Base-by-base conservation (phyloP, 2,329 filamentous ascomycete species). In the Colletotrichum echinochloae region DNA sequence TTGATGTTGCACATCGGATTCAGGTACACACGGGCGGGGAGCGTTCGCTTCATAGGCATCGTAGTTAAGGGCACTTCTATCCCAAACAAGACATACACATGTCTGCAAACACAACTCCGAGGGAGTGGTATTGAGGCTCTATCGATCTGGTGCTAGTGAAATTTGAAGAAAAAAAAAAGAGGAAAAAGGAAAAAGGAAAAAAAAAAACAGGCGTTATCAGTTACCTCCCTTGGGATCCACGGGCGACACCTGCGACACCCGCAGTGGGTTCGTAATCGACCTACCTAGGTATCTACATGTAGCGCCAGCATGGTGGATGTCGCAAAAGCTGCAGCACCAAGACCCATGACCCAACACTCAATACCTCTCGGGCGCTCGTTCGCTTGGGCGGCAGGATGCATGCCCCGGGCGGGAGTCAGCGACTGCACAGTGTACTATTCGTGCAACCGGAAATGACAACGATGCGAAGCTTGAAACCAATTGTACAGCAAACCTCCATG, bases 261-360 rank as follows among this genome's bases (percentile, higher is more conserved):
- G 46, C 44, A 23, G 49, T 54, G 65, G 52, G 57, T 54, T 63
- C 65, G 59, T 71, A 68, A 67, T 68, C 68, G 54, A 26, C 51
- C 64, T 67, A 46, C 52, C 33, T n/a, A n/a, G n/a, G n/a, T n/a
- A n/a, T n/a, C n/a, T 55, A 33, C 59, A 70, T 62, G 63, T 54
- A 68, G 64, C 62, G 64, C 56, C 68, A 71, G 51, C 65, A 65
- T 52, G 57, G 67, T 59, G 55, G 55, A 71, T 59, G 64, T 71
- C 68, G 64, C 68, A 55, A 66, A 60, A 67, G 59, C 63, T 71
- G 57, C 64, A 59, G 51, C 39, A 60, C 52, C 63, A 23, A 52
- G 26, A 51, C 57, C 64, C 63, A 60, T 55, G 18, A 49, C 49
- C 30, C 52, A 59, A 54, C 44, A n/a, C 66, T 55, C 37, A 12